Evolutionary conservation across 2,329 filamentous ascomycete genomes (phyloP), one percentile per base, ranked within the genome.

Genomic region (Arthrobotrys sphaeroides): DNA sequence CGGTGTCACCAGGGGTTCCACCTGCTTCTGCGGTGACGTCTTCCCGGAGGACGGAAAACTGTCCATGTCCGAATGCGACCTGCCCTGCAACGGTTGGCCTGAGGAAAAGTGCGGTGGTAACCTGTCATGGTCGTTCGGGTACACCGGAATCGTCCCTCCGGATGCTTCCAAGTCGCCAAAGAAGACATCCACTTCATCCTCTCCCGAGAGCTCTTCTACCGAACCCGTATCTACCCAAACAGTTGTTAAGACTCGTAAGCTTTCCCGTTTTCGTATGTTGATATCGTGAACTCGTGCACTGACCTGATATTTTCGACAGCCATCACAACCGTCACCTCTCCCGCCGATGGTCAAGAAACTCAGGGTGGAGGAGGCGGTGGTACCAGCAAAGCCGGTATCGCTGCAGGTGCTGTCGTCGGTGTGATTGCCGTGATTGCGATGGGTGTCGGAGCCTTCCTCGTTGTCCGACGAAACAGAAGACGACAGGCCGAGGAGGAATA

Each of bases 401-500:
- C 91, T 16, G 94, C 90, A 7, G 94, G 94, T 74, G 91, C 93
- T 0, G 94, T 97, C 1, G 91, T 95, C 6, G 93, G 92, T 72
- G 88, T 97, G 1, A 84, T 96, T 1, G 91, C 84, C 0, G 80
- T 93, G 3, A 87, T 85, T 62, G 90, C 86, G 12, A 85, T 91
- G 16, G 84, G 88, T 10, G 92, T 89, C 47, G 93, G 88, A 61
- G 83, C 86, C 3, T 90, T 93, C 83, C 89, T 96, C 82, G 91
- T 88, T 80, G 83, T 95, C 79, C 90, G 92, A 64, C 89, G 90
- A 77, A 90, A 88, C 84, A 89, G 90, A 80, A 91, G 93, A 82
- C 87, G 88, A 77, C 89, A 91, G 80, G 88, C 94, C 2, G 92
- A 96, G 82, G 90, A 95, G 78, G 93, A 96, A 81, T 92, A 95